These are phyloP conservation scores for Ascochyta lentis DNA, from an alignment of 2,329 filamentous ascomycete species.

Conservation along the genomic window DNA sequence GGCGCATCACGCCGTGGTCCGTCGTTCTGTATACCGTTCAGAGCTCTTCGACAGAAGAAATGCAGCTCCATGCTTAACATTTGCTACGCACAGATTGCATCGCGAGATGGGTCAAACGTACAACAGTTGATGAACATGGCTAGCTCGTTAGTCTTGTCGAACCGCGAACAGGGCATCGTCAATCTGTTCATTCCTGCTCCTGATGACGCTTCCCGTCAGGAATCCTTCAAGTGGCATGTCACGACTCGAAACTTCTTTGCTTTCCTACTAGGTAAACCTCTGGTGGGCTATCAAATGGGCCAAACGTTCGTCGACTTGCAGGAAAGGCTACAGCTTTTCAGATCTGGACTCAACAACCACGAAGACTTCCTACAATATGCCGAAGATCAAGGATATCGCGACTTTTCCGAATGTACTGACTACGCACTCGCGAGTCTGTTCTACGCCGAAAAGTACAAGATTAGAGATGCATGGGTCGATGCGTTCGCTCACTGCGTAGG, in stretches of 20 bases:
- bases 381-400: slow-evolving; percentile 72
- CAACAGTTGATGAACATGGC: slow-evolving; percentile 24
- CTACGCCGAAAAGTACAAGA: slow-evolving; percentile 70
- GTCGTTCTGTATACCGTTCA: slow-evolving; percentile 70
- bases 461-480: slow-evolving; percentile 71
- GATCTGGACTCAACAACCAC: slow-evolving; percentile 63
- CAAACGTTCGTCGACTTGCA: slow-evolving; percentile 69
- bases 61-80: slow-evolving; percentile 67
- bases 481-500: slow-evolving; percentile 81
- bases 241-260: slow-evolving; percentile 79
- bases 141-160: slow-evolving; percentile 50
- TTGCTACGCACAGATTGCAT: slow-evolving; percentile 46
- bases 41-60: slow-evolving; percentile 61
- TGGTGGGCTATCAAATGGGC: slow-evolving; percentile 73
- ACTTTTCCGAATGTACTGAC: slow-evolving; percentile 69
- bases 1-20: slow-evolving; percentile 70
- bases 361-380: slow-evolving; percentile 70
- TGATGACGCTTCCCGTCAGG: slow-evolving; percentile 57
- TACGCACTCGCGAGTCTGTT: slow-evolving; percentile 73
- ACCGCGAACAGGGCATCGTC: slow-evolving; percentile 41
- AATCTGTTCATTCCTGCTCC: slow-evolving; percentile 77
- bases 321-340: slow-evolving; percentile 68
- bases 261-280: slow-evolving; percentile 68
- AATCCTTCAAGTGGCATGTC: slow-evolving; percentile 68
- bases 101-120: slow-evolving; percentile 17